Conservation (phyloP, 2,329 filamentous ascomycete genomes). For the Chaetomium globosum region DNA sequence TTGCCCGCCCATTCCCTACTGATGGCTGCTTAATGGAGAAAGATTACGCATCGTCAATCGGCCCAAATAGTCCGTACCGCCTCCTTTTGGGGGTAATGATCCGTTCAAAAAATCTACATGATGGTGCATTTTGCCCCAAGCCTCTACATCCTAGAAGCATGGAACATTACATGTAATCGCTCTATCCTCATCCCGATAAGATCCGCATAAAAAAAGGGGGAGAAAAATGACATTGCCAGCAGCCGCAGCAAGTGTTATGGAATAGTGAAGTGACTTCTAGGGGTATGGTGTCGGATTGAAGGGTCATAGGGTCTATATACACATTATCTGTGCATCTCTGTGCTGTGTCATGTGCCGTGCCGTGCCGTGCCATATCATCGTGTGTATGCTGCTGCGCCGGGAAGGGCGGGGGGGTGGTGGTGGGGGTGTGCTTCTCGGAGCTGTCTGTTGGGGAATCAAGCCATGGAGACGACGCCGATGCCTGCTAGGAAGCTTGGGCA, state of each 20-base stretch:
- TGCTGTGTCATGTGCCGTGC: slow-evolving; percentile 32
- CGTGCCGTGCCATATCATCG: slow-evolving; percentile 27
- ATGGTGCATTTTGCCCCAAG: slow-evolving; percentile 36
- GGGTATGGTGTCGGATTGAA: slow-evolving; percentile 35
- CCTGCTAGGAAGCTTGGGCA: slow-evolving; percentile 14
- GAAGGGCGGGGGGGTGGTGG: slow-evolving; percentile 23
- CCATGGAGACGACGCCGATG: slow-evolving; percentile 25
- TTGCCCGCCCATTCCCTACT: slow-evolving; percentile 21
- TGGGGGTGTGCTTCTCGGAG: slow-evolving; percentile 24
- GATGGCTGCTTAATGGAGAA: slow-evolving; percentile 36
- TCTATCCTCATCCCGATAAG: slow-evolving; percentile 37
- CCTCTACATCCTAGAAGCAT: slow-evolving; percentile 33
- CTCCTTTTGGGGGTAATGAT: slow-evolving; percentile 30
- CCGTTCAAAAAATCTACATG: slow-evolving; percentile 37
- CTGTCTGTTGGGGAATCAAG: slow-evolving; percentile 14
- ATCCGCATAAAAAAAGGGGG: slow-evolving; percentile 27
- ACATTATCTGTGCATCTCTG: slow-evolving; percentile 36
- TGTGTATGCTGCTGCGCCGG: slow-evolving; percentile 24
- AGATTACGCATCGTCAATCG: slow-evolving; percentile 28
- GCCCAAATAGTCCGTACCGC: slow-evolving; percentile 27
- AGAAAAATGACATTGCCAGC: slow-evolving; percentile 30
- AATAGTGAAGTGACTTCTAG: slow-evolving; percentile 36
- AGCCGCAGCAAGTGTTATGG: slow-evolving; percentile 26
- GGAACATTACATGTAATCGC: slow-evolving; percentile 38
- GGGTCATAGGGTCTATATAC: slow-evolving; percentile 36